Conservation (phyloP, 257 asterid species). For the Fraxinus americana region DNA sequence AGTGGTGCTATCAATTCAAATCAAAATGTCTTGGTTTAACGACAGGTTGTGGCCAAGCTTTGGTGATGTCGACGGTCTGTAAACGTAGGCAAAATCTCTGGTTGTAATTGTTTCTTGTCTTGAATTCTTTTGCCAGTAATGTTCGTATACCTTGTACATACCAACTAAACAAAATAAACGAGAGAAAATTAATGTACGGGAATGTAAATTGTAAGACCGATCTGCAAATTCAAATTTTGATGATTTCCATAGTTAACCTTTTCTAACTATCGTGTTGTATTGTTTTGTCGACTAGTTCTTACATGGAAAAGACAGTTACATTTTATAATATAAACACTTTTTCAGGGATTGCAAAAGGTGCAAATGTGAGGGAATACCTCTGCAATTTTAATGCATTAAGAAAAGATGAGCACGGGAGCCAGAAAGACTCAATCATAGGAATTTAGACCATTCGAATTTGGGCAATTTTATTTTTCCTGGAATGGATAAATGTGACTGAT, state of each 20-base stretch:
- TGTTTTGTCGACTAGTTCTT: background rate
- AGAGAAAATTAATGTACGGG: constrained; percentile 40
- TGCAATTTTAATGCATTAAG: no score
- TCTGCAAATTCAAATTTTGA: constrained; percentile 55
- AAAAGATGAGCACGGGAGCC: no score
- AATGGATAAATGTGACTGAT: no score
- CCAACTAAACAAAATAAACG: constrained; percentile 35
- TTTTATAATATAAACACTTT: no score
- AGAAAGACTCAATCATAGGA: no score
- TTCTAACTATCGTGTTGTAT: background rate
- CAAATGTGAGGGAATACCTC: no score
- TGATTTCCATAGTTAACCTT: constrained; percentile 2
- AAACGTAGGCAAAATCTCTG: constrained; percentile 29
- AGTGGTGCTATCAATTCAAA: constrained; percentile 24
- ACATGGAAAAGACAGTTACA: background rate
- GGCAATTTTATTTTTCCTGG: no score
- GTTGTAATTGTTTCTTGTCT: constrained; percentile 32
- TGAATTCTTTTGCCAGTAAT: constrained; percentile 28
- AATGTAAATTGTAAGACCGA: constrained; percentile 35
- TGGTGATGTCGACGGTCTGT: constrained; percentile 11
- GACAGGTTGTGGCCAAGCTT: constrained; percentile 30
- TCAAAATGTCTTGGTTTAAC: constrained; percentile 18
- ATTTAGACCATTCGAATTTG: no score
- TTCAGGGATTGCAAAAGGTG: no score
- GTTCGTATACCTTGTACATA: constrained; percentile 42